These are phyloP conservation scores for Isatis tinctoria DNA, from an alignment of 345 rosid genomes.

Conservation along the genomic window DNA sequence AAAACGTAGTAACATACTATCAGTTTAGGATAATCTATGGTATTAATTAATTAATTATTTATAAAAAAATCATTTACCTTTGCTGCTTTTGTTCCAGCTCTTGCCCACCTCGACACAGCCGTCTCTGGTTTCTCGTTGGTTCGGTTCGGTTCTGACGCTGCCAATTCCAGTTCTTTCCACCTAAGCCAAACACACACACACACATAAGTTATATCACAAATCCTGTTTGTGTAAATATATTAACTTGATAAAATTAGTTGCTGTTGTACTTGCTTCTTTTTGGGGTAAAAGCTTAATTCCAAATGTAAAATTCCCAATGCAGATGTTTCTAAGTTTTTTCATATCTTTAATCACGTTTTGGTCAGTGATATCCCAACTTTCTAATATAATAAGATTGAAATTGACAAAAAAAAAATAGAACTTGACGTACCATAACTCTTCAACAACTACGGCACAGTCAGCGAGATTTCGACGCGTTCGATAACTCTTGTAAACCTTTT, in stretches of 20 bases:
- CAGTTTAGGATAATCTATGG: background rate
- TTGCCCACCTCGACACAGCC: conserved; percentile 82
- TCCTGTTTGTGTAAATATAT: background rate
- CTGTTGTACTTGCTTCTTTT: background rate
- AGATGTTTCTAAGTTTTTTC: background rate
- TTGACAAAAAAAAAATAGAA: background rate
- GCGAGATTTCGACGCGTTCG: conserved; percentile 58
- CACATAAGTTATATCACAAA: background rate
- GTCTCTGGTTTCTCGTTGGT: conserved; percentile 65
- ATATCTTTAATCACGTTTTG: background rate
- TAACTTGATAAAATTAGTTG: background rate
- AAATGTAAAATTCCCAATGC: background rate
- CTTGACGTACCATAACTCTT: conserved; percentile 67
- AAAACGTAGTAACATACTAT: background rate
- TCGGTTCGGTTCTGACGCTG: conserved; percentile 56
- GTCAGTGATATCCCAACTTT: no score
- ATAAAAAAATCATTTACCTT: conserved; percentile 40
- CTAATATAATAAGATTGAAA: background rate
- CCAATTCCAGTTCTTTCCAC: conserved; percentile 93
- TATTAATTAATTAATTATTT: background rate
- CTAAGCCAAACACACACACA: conserved; percentile 34
- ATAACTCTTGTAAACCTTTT: conserved; percentile 41
- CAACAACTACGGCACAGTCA: conserved; percentile 87
- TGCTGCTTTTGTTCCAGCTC: conserved; percentile 92
- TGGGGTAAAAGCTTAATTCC: background rate